Conservation (phyloP, 73 alveolate genomes). For the Paramecium pentaurelia region DNA sequence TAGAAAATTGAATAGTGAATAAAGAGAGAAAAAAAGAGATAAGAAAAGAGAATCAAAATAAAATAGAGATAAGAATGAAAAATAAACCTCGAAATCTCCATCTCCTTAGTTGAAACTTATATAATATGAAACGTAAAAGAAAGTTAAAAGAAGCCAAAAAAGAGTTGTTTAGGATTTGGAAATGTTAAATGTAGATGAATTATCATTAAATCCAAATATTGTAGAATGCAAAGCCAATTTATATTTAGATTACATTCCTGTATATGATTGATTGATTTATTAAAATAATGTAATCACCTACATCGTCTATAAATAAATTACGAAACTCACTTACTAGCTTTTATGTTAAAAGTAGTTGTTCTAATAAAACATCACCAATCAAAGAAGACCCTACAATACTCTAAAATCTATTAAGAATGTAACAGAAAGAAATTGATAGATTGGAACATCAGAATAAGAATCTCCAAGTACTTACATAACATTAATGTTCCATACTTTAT, state of each 20-base stretch:
- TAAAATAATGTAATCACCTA: background rate
- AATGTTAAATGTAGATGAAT: background rate
- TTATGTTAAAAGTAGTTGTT: background rate
- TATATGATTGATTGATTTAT: conserved; percentile 11
- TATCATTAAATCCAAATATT: conserved; percentile 15
- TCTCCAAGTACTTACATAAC: background rate
- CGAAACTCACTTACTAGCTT: background rate
- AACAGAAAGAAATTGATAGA: conserved; percentile 37
- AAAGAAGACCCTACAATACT: background rate
- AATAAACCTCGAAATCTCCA: background rate
- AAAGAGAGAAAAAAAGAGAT: background rate
- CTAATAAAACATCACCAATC: background rate
- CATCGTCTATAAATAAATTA: background rate
- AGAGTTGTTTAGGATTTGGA: background rate
- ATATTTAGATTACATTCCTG: conserved; percentile 19
- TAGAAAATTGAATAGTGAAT: background rate
- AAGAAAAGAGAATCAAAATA: background rate
- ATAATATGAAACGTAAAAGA: background rate
- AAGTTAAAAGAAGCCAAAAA: background rate
- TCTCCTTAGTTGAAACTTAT: background rate
- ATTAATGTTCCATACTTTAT: background rate
- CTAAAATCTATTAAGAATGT: background rate
- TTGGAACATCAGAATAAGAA: conserved; percentile 29
- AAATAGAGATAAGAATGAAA: background rate
- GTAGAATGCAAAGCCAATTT: conserved; percentile 8